A percentile compares a stretch with the other conserved stretches of the same genome.
phyloP scores from a whole-genome alignment of 345 rosid genomes.

The thale cress (Arabidopsis thaliana) region DNA sequence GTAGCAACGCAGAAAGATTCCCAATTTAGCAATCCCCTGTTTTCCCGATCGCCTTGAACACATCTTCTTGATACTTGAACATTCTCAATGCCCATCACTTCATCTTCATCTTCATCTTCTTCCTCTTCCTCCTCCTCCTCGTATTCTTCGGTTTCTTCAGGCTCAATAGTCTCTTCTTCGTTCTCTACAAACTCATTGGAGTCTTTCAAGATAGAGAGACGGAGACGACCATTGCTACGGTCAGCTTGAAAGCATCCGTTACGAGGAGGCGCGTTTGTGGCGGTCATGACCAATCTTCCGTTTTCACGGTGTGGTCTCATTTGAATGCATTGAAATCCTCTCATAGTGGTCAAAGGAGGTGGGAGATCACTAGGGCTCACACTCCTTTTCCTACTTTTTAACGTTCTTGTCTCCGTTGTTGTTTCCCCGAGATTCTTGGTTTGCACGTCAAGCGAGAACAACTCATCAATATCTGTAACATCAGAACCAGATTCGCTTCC shows the following conservation, averaged over 20 bases:
- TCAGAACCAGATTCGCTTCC: conserved; percentile 87
- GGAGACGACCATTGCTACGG: conserved; percentile 83
- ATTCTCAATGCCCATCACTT: conserved; percentile 42
- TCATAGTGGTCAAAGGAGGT: conserved; percentile 83
- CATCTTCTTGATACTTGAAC: conserved; percentile 51
- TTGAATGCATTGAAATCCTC: conserved; percentile 59
- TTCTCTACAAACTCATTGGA: conserved; percentile 27
- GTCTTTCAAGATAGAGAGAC: conserved; percentile 53
- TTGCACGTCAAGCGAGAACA: conserved; percentile 47
- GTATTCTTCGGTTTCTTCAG: conserved; percentile 27
- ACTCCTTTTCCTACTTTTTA: conserved; percentile 33
- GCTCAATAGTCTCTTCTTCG: conserved; percentile 35
- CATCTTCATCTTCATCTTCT: conserved; percentile 21
- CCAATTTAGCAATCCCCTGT: conserved; percentile 58
- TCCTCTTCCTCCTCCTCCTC: neutral
- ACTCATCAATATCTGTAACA: conserved; percentile 43
- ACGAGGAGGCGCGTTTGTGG: conserved; percentile 49
- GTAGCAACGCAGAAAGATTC: conserved; percentile 66
- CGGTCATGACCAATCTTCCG: conserved; percentile 73
- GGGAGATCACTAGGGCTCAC: conserved; percentile 60
- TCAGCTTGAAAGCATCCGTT: conserved; percentile 59
- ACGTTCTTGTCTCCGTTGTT: conserved; percentile 47
- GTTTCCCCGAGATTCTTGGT: conserved; percentile 25
- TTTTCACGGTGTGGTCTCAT: conserved; percentile 72
- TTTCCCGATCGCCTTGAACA: conserved; percentile 53